Evolutionary conservation across 169 alveolate genomes (phyloP), one percentile per base, ranked within the genome.

Genomic region (Cryptosporidium felis): DNA sequence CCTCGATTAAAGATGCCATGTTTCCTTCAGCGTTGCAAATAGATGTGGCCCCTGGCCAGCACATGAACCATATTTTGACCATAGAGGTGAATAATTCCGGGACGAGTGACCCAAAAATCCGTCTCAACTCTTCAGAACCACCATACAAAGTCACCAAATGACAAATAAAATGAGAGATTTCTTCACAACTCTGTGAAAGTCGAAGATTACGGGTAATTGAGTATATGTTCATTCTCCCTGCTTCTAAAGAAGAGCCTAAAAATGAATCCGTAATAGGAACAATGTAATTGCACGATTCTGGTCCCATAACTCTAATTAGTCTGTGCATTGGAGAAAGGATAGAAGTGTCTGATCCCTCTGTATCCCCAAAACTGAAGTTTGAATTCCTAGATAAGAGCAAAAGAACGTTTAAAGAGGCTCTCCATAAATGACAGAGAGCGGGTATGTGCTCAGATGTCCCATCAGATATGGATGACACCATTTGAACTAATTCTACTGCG

Each of bases 41-140:
- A 10, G 63, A 56, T 28, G 44, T 23, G 32, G 44, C 45, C 5
- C 45, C 26, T 74, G 85, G 85, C 85, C 85, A 74, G 42, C 85
- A 74, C 10, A 40, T 40, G 18, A 40, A 51, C 85, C 85, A 74
- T 14, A 74, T 14, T 74, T 58, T 49, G 21, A 74, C 18, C 51
- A 74, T 53, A 40, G 6, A 40, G 2, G 41, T 42, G 40, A 74
- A 74, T 16, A 74, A 36, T 23, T 32, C 61, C 1, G 67, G 53
- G 8, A 74, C 21, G 5, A 21, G 28, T n/a, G 46, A 14, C 6
- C 40, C 60, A 34, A 40, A 38, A 8, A 21, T 53, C 21, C 56
- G 23, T n/a, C 28, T 41, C 6, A 51, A 45, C 1, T 74, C 67
- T 1, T 44, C 42, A 21, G 74, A 51, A 12, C 16, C 9, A 9